Base-by-base conservation (phyloP, 176 grass and related monocot species). In the Pontederia paniculata region DNA sequence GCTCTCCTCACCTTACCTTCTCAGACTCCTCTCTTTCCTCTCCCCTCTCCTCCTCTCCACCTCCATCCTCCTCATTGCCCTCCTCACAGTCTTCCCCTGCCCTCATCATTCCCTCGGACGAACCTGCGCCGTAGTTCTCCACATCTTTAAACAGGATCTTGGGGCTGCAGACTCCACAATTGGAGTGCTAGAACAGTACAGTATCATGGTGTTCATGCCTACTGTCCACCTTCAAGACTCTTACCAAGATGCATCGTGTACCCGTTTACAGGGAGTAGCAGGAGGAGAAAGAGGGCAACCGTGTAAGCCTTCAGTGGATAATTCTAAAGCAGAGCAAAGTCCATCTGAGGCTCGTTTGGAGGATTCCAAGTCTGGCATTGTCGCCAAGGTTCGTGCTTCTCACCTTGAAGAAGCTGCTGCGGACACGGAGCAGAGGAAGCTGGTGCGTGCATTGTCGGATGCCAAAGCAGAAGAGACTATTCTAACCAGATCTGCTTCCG, bases 41-140 rank as follows among this genome's bases (percentile, higher is more conserved):
- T 77, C 21, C 15, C 86, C 87, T 2, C 86, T 98, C 48, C 86
- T 98, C 60, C 23, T 60, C 31, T 91, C 93, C 61, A 98, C 93
- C 3, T 45, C 77, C 9, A 72, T 91, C 49, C 78, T 89, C 45
- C 65, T 98, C 14, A 44, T 76, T 49, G 74, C 70, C 43, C 65
- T 98, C 53, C 23, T 71, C 50, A 91, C 86, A 43, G 20, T 56
- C 42, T 73, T 57, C 11, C 80, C 91, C 16, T 81, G 76, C 11
- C 76, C 61, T 17, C 56, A 12, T 22, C 31, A 71, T 11, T 84
- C 58, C 14, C 74, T 90, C n/a, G 74, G 86, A 9, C 68, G 64
- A 60, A 89, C 83, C 45, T 88, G 72, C 75, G 19, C 70, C 71
- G 60, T 91, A 63, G 77, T 77, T 37, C 65, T 98, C 45, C 53